phyloP scores from a whole-genome alignment of 306 rosid species.

The Prunus padus region DNA sequence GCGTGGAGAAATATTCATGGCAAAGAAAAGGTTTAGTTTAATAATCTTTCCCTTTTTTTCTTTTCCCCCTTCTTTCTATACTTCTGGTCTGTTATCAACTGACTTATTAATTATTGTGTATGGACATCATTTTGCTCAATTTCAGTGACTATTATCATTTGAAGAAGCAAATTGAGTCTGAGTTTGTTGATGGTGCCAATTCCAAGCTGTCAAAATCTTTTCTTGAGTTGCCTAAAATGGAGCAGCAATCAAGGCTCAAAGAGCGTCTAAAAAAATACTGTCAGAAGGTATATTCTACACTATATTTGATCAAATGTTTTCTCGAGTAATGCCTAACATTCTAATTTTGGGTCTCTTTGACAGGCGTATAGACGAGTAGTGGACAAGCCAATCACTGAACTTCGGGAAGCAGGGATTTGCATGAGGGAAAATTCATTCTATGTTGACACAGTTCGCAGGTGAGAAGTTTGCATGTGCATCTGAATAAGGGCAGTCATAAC shows the following conservation, averaged over 20 bases:
- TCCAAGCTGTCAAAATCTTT: slow-evolving; percentile 66
- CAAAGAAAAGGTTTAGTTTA: slow-evolving; percentile 61
- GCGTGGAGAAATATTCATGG: slow-evolving; percentile 95
- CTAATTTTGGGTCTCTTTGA: slow-evolving; percentile 36
- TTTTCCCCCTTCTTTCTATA: slow-evolving; percentile 4
- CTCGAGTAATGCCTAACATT: slow-evolving; percentile 28
- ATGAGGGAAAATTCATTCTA: slow-evolving; percentile 99
- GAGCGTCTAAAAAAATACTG: slow-evolving; percentile 94
- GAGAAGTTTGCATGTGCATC: slow-evolving; percentile 21
- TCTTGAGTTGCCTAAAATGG: slow-evolving; percentile 86
- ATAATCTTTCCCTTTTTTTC: not conserved
- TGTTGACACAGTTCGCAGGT: slow-evolving; percentile 99
- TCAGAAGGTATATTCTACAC: slow-evolving; percentile 68
- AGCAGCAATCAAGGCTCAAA: slow-evolving; percentile 76
- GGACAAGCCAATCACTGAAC: slow-evolving; percentile 84
- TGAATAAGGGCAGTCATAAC: not conserved
- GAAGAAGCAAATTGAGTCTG: slow-evolving; percentile 95
- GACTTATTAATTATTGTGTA: slow-evolving; percentile 30
- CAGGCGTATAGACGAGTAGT: slow-evolving; percentile 94
- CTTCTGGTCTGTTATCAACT: slow-evolving; percentile 18
- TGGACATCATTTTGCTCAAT: slow-evolving; percentile 22
- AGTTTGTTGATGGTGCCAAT: slow-evolving; percentile 61
- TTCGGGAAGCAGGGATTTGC: slow-evolving; percentile 97
- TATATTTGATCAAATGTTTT: slow-evolving; percentile 18
- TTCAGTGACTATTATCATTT: slow-evolving; percentile 88